Evolutionary conservation across 306 rosid genomes (phyloP).

Genomic region (Cicer bijugum): DNA sequence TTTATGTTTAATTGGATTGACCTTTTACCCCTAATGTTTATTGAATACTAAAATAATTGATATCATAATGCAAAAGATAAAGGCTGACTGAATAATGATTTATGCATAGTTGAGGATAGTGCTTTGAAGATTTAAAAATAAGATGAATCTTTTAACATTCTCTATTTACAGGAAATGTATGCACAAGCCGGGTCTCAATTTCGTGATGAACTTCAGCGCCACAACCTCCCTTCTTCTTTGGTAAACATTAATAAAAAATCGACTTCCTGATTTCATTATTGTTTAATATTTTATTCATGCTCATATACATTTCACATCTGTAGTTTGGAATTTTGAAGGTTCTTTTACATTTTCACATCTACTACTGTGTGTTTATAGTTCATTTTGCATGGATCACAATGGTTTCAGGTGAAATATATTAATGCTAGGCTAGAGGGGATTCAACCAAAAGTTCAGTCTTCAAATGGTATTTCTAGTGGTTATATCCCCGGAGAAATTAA

Average conservation of each 20-base stretch:
- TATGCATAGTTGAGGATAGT: conserved; percentile 35
- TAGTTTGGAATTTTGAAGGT: conserved; percentile 35
- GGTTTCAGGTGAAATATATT: conserved; percentile 86
- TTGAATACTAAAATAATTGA: conserved; percentile 23
- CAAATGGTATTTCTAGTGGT: conserved; percentile 71
- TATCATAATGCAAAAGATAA: conserved; percentile 12
- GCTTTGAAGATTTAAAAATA: conserved; percentile 40
- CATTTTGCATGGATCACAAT: conserved; percentile 28
- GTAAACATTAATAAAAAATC: conserved; percentile 50
- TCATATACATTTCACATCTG: conserved; percentile 8
- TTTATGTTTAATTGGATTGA: conserved; percentile 4
- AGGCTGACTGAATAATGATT: conserved; percentile 28
- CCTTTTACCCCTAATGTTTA: conserved; percentile 17
- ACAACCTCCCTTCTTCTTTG: conserved; percentile 83
- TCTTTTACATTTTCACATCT: conserved; percentile 34
- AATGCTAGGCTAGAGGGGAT: conserved; percentile 95
- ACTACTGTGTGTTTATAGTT: conserved; percentile 18
- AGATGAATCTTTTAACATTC: conserved; percentile 31
- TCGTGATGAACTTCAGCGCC: conserved; percentile 93
- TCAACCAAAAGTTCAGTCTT: conserved; percentile 75
- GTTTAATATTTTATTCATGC: conserved; percentile 21
- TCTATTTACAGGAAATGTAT: conserved; percentile 84
- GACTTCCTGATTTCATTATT: conserved; percentile 31
- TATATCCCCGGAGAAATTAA: conserved; percentile 73
- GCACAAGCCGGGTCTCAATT: conserved; percentile 92